Evolutionary conservation across 78 protist genomes (phyloP).

Genomic region (Dictyostelium brefeldianum): DNA sequence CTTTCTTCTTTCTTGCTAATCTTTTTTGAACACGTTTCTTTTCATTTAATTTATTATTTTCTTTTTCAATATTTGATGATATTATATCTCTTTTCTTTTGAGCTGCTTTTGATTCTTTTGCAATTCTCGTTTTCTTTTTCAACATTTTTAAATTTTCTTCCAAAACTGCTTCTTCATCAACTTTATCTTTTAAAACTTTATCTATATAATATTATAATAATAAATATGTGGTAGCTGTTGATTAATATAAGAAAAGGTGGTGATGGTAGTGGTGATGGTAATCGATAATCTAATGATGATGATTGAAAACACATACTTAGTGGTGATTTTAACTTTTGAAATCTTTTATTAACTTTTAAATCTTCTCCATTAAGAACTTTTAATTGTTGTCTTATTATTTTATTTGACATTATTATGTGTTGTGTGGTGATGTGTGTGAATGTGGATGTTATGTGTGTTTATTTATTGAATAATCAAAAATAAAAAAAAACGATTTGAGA

Average conservation of each 20-base stretch:
- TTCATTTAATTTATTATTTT: background rate
- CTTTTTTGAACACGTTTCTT: background rate
- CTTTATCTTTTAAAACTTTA: constrained; percentile 12
- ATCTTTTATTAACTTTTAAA: constrained; percentile 18
- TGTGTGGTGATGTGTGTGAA: background rate
- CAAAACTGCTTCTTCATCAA: background rate
- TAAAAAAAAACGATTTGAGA: too few relatives aligned
- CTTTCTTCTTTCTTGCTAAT: background rate
- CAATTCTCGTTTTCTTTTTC: background rate
- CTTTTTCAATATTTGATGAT: background rate
- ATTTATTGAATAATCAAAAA: too few relatives aligned
- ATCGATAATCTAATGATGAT: too few relatives aligned
- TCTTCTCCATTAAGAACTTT: constrained; percentile 26
- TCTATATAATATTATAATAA: background rate
- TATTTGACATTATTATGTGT: constrained; percentile 16
- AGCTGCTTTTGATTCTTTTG: constrained; percentile 38
- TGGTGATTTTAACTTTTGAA: constrained; percentile 24
- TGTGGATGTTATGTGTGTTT: background rate
- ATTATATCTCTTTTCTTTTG: constrained; percentile 17
- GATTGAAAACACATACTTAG: background rate
- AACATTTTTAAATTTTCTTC: constrained; percentile 27
- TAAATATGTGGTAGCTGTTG: background rate
- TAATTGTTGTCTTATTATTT: constrained; percentile 19
- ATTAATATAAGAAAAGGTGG: background rate
- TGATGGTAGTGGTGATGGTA: background rate